Evolutionary conservation across 768 basidiomycete species (phyloP), one percentile per base, ranked within the genome.

Genomic region (Amanita thiersii): DNA sequence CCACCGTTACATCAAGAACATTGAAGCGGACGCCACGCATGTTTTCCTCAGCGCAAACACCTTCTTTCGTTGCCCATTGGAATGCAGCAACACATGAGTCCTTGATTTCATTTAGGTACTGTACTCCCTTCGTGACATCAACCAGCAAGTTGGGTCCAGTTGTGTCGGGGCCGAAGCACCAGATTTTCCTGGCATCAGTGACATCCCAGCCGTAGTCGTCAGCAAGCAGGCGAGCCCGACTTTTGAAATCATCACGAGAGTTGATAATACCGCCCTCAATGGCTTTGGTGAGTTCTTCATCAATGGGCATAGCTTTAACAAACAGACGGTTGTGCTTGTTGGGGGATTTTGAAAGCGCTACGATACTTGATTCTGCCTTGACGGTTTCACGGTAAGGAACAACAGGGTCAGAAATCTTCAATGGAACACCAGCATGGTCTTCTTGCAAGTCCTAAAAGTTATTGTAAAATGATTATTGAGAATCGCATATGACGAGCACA

Each of bases 301-400:
- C 91, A 44, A 99, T 60, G 26, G 96, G 96, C 69, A 81, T 50
- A 26, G 96, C 96, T 75, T 92, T 92, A 52, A 82, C 77, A 65
- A 83, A 99, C 45, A 99, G 75, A 70, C 96, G 88, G 64, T 99
- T 99, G 81, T 99, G 96, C 77, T 98, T 99, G 78, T 99, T 98
- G 70, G 97, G 96, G 15, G 96, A 98, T 66, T 99, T 99, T 45
- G 96, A 98, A 28, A 99, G 74, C 20, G 96, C 96, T 52, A 89
- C 83, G 53, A 98, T 98, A 38, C 81, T 79, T 4, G 96, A 98
- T 67, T 98, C 92, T 39, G 90, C 66, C 68, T 83, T 90, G 62
- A 99, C 93, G 10, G 96, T 97, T 75, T 98, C 96, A 63, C 91
- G 77, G 71, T 97, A 98, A 38, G 85, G 86, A 53, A 99, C 94